Evolutionary conservation across 805 yeast genomes (phyloP).

Genomic region (Lipomyces oligophaga): DNA sequence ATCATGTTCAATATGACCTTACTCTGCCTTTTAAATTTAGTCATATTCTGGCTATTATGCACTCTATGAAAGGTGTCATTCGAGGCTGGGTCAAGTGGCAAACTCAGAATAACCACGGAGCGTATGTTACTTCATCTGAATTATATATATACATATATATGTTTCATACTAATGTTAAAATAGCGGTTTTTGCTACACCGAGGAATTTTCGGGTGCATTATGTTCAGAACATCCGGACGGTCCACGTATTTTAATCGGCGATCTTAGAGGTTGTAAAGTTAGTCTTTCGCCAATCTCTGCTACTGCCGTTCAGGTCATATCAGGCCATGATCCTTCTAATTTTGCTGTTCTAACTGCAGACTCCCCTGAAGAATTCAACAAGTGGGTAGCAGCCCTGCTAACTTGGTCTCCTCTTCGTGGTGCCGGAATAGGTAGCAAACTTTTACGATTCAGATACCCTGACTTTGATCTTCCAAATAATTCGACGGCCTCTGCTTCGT

Average conservation of each 20-base stretch:
- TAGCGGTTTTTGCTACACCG: slow-evolving; percentile 24
- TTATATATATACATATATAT: background rate
- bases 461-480: slow-evolving; percentile 6
- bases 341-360: slow-evolving; percentile 19
- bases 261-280: slow-evolving; percentile 27
- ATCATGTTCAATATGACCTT: slow-evolving; percentile 13
- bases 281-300: slow-evolving; percentile 12
- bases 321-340: slow-evolving; percentile 14
- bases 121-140: slow-evolving; percentile 6
- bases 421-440: slow-evolving; percentile 20
- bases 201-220: slow-evolving; percentile 26
- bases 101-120: slow-evolving; percentile 18
- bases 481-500: background rate
- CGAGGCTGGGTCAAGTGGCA: slow-evolving; percentile 24
- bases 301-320: slow-evolving; percentile 17
- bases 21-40: slow-evolving; percentile 20
- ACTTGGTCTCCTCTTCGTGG: slow-evolving; percentile 27
- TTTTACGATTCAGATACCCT: slow-evolving; percentile 24
- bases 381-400: slow-evolving; percentile 23
- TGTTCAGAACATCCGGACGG: slow-evolving; percentile 13
- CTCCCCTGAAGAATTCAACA: slow-evolving; percentile 13
- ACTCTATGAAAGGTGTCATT: slow-evolving; percentile 19
- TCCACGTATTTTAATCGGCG: slow-evolving; percentile 13
- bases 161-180: background rate
- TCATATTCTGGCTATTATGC: slow-evolving; percentile 21